Evolutionary conservation across 1,284 basidiomycete genomes (phyloP).

Genomic region (Fomitopsis betulina): DNA sequence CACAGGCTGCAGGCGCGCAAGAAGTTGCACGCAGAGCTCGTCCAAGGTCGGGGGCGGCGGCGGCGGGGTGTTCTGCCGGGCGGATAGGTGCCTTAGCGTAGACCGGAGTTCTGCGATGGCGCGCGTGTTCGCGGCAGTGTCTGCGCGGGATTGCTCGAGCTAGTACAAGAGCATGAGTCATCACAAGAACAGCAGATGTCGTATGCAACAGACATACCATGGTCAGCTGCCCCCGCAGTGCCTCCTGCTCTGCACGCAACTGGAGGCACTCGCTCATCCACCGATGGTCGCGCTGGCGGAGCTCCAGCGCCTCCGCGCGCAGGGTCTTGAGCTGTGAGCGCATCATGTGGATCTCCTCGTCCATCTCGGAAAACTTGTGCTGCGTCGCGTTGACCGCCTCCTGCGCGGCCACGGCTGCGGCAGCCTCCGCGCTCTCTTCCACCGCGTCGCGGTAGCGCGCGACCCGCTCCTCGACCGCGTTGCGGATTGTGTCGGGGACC

Average conservation of each 20-base stretch:
- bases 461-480: background rate
- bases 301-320: background rate
- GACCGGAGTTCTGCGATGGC: background rate
- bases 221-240: background rate
- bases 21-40: conserved; percentile 8
- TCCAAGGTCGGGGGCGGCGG: conserved; percentile 10
- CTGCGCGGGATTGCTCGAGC: background rate
- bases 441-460: background rate
- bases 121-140: background rate
- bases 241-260: background rate
- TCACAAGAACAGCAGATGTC: background rate
- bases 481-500: background rate
- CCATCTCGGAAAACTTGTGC: background rate
- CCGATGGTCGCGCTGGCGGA: background rate
- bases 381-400: background rate
- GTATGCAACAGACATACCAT: background rate
- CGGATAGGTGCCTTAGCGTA: background rate
- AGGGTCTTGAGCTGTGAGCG: background rate
- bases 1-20: conserved; percentile 4
- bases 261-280: background rate
- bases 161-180: background rate
- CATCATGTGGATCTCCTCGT: background rate
- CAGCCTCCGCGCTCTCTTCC: background rate
- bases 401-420: background rate
- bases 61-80: conserved; percentile 9